Percentiles rank a stretch among this genome's conserved stretches.
Conservation (phyloP, 441 rosid species). For the Omphalea diandra region DNA sequence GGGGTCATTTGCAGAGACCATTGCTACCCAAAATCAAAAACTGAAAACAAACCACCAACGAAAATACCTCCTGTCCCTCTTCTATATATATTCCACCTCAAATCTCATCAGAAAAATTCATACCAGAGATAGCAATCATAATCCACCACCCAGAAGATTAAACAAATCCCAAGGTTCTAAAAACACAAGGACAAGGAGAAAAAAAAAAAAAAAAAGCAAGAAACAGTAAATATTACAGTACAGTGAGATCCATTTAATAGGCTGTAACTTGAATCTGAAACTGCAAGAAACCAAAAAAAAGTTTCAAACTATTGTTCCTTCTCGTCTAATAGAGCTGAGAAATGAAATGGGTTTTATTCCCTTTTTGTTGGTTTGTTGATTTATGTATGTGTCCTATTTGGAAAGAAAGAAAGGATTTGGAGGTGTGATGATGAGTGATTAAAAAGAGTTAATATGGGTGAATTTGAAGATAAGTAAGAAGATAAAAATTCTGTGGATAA, state of each 20-base stretch:
- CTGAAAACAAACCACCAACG: background rate
- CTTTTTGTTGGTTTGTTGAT: background rate
- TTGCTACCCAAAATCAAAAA: constrained; percentile 25
- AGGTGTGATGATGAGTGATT: background rate
- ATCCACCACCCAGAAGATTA: background rate
- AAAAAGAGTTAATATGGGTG: background rate
- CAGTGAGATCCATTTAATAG: constrained; percentile 21
- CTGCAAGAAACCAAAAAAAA: background rate
- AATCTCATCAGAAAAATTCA: background rate
- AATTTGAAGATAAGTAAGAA: background rate
- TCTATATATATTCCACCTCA: constrained; percentile 10
- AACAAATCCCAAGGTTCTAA: background rate
- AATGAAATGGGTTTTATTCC: no score
- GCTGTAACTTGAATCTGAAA: constrained; percentile 15
- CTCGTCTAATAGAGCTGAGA: no score
- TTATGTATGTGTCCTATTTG: no score
- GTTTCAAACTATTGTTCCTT: background rate
- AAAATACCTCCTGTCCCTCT: background rate
- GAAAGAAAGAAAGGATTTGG: constrained; percentile 7
- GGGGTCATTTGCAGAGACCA: constrained; percentile 77
- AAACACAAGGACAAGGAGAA: background rate
- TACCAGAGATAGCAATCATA: background rate
- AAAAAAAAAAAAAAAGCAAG: background rate
- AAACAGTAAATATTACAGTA: constrained; percentile 3
- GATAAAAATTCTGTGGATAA: constrained; percentile 16